Conservation (phyloP, 306 rosid species). For the Lithocarpus polystachyus region DNA sequence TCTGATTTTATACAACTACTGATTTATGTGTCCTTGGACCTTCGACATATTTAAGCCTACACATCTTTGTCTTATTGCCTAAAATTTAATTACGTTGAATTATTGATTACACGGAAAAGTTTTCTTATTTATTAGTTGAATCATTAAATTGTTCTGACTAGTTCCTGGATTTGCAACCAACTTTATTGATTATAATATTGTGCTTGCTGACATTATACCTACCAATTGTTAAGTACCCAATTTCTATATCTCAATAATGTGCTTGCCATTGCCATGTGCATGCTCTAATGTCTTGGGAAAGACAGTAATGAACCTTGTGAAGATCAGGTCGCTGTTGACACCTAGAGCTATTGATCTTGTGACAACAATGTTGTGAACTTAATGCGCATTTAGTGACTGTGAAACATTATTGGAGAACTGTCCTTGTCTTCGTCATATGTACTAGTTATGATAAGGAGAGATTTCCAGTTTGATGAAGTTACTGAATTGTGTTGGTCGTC, state of each 20-base stretch:
- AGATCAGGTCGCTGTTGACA: too few species aligned
- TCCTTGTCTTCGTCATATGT: background rate
- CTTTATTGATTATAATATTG: too few species aligned
- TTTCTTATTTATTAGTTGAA: background rate
- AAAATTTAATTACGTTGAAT: background rate
- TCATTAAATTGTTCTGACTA: background rate
- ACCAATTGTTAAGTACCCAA: background rate
- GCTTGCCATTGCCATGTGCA: background rate
- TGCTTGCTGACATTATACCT: background rate
- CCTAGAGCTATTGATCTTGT: too few species aligned
- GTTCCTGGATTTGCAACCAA: too few species aligned
- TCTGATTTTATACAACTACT: background rate
- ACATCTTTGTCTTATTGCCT: background rate
- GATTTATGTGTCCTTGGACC: background rate
- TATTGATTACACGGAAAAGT: background rate
- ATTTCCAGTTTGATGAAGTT: background rate
- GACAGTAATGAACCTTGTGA: background rate
- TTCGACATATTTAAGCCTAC: background rate
- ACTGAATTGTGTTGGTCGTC: background rate
- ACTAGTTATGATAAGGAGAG: background rate
- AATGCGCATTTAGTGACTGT: background rate
- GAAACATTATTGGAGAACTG: background rate
- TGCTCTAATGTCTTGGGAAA: background rate
- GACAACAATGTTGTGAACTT: background rate
- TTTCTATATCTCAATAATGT: background rate